These are phyloP conservation scores for Glycine latifolia DNA, from an alignment of 306 rosid species.

Conservation along the genomic window DNA sequence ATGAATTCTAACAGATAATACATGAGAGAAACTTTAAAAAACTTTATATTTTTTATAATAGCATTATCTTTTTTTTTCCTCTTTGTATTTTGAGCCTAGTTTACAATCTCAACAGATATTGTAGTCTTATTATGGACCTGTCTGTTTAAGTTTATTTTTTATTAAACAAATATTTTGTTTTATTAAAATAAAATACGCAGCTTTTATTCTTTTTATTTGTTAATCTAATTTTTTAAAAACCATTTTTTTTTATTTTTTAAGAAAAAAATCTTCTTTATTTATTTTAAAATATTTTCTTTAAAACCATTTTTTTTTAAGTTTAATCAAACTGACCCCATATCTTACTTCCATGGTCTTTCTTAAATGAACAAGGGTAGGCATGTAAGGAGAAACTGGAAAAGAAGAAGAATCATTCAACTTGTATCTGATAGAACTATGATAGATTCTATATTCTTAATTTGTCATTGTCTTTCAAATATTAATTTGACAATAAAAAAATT, in stretches of 20 bases:
- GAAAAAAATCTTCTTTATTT: too few relatives aligned
- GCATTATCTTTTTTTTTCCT: neutral
- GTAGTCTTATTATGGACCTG: neutral
- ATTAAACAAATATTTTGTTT: too few relatives aligned
- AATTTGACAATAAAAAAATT: neutral
- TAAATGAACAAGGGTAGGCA: neutral
- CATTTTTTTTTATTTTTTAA: too few relatives aligned
- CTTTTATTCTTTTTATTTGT: too few relatives aligned
- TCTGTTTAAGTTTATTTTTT: too few relatives aligned
- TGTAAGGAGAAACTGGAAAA: neutral
- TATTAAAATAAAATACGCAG: too few relatives aligned
- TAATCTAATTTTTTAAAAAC: too few relatives aligned
- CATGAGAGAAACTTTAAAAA: neutral
- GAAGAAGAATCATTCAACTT: neutral
- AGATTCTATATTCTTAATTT: neutral
- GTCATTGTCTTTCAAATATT: neutral
- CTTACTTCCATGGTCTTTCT: neutral
- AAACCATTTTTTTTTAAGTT: too few relatives aligned
- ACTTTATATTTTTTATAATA: too few relatives aligned
- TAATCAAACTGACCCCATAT: too few relatives aligned
- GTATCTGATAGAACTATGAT: neutral
- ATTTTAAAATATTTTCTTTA: too few relatives aligned
- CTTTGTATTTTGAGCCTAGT: neutral
- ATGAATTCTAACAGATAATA: too few relatives aligned
- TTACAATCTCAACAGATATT: neutral